phyloP scores from a whole-genome alignment of 2,329 filamentous ascomycete species.

The Fusarium buxicola region DNA sequence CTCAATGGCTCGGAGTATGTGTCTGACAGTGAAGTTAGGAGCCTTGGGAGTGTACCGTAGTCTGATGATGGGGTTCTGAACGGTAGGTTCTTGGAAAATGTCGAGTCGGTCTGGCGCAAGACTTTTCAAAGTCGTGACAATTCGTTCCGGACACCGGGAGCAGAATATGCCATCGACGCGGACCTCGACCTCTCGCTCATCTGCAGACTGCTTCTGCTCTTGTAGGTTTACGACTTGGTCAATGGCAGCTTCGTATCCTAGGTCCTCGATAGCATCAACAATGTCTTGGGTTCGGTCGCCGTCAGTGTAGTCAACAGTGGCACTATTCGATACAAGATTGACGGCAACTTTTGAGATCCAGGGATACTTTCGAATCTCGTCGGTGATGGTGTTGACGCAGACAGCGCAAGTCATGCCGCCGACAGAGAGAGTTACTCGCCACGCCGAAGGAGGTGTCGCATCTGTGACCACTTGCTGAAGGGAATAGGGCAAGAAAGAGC shows the following conservation, averaged over 20 bases:
- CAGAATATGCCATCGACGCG: constrained; percentile 80
- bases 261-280: constrained; percentile 65
- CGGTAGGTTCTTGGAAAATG: constrained; percentile 66
- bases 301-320: constrained; percentile 66
- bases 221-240: constrained; percentile 61
- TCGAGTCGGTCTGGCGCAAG: constrained; percentile 63
- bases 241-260: constrained; percentile 74
- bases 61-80: constrained; percentile 74
- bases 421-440: constrained; percentile 68
- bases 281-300: constrained; percentile 49
- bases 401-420: constrained; percentile 80
- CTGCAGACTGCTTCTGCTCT: constrained; percentile 52
- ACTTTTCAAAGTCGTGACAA: constrained; percentile 64
- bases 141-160: constrained; percentile 72
- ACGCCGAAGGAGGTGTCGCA: constrained; percentile 44
- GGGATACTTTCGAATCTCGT: constrained; percentile 65
- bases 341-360: constrained; percentile 70
- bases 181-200: constrained; percentile 71
- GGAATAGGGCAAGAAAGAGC: constrained; percentile 19
- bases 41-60: constrained; percentile 76
- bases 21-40: constrained; percentile 78
- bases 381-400: constrained; percentile 72
- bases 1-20: constrained; percentile 76
- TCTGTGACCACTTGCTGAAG: constrained; percentile 42
- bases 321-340: constrained; percentile 76